A percentile compares a stretch with the other conserved stretches of the same genome.
phyloP scores from a whole-genome alignment of 2,329 filamentous ascomycete genomes.

The Basipetospora chlamydospora region DNA sequence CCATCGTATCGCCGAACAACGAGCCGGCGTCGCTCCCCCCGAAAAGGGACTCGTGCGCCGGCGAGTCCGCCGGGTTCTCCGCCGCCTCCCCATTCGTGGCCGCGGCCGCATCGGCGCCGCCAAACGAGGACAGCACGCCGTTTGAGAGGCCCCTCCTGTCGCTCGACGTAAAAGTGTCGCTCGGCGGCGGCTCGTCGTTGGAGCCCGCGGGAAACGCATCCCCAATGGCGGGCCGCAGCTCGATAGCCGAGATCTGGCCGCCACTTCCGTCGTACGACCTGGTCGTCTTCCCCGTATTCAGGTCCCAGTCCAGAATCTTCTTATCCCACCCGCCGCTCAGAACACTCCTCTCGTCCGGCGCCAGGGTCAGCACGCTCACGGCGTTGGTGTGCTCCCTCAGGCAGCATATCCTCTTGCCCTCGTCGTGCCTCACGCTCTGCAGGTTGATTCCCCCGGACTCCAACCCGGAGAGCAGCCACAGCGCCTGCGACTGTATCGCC shows the following conservation, averaged over 20 bases:
- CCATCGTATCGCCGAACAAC: constrained; percentile 64
- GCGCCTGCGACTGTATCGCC: constrained; percentile 73
- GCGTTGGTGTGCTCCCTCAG: constrained; percentile 78
- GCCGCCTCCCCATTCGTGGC: constrained; percentile 30
- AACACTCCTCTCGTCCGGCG: constrained; percentile 64
- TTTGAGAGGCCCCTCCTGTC: constrained; percentile 38
- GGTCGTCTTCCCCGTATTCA: constrained; percentile 68
- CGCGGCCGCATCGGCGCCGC: constrained; percentile 15
- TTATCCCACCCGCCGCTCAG: constrained; percentile 87
- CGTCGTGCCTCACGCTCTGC: constrained; percentile 84
- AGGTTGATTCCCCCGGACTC: constrained; percentile 88
- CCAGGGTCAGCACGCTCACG: constrained; percentile 77
- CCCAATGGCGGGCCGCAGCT: constrained; percentile 65
- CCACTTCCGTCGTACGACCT: constrained; percentile 64
- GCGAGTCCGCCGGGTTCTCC: too few relatives aligned
- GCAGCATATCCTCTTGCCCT: constrained; percentile 75
- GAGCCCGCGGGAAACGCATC: constrained; percentile 63
- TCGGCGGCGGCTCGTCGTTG: constrained; percentile 30
- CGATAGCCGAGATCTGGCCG: constrained; percentile 76
- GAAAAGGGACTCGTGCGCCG: constrained; percentile 68
- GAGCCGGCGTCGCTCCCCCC: constrained; percentile 67
- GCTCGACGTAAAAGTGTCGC: constrained; percentile 64
- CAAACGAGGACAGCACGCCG: constrained; percentile 23
- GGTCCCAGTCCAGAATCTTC: constrained; percentile 68
- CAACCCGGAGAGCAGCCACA: constrained; percentile 83